A percentile compares a stretch with the other conserved stretches of the same genome.
Conservation (phyloP, 2,329 filamentous ascomycete species). For the Berkeleyomyces rouxiae region DNA sequence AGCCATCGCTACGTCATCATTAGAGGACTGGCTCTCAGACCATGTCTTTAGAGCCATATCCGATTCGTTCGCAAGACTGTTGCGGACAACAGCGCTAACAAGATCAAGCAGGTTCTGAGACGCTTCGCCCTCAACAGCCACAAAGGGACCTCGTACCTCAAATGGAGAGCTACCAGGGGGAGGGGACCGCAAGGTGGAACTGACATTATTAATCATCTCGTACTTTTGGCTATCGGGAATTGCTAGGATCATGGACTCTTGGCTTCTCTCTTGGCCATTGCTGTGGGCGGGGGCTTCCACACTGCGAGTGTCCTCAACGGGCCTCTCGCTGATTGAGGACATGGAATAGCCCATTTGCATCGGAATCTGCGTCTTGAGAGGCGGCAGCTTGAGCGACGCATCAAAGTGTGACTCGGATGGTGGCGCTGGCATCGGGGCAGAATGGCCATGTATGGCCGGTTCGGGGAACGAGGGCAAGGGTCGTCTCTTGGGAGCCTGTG, state of each 20-base stretch:
- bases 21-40: conserved; percentile 21
- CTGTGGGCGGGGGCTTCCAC: background rate
- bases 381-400: conserved; percentile 36
- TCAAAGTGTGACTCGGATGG: conserved; percentile 23
- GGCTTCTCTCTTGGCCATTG: background rate
- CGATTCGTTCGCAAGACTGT: conserved; percentile 35
- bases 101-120: conserved; percentile 26
- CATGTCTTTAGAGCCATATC: conserved; percentile 30
- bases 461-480: conserved; percentile 1
- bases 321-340: conserved; percentile 1
- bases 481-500: background rate
- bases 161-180: conserved; percentile 20
- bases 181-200: conserved; percentile 41
- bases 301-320: conserved; percentile 4
- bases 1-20: background rate
- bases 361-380: conserved; percentile 30
- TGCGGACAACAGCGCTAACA: conserved; percentile 48
- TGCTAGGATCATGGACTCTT: conserved; percentile 49
- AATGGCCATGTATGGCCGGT: background rate
- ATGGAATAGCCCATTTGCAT: conserved; percentile 11
- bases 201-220: conserved; percentile 57
- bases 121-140: conserved; percentile 70
- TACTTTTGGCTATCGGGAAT: conserved; percentile 64
- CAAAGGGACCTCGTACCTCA: conserved; percentile 54
- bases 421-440: background rate